A percentile compares a stretch with the other conserved stretches of the same genome.
These are phyloP conservation scores for Rheum nobile DNA, from an alignment of 148 eudicot genomes.

Conservation along the genomic window DNA sequence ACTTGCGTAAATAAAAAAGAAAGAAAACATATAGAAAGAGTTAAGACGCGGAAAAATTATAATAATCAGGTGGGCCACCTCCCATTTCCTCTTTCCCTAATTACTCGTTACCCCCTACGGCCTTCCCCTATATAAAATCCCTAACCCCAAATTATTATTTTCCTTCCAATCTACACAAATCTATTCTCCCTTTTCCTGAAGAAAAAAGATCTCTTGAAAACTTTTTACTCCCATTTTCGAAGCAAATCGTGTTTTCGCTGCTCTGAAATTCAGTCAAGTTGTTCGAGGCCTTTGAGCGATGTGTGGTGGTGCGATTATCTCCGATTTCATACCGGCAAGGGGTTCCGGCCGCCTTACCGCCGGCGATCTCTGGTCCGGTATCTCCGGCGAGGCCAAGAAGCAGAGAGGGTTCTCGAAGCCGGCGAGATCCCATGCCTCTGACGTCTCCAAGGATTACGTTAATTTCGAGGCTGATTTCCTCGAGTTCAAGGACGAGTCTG, in stretches of 20 bases:
- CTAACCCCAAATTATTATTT: neutral
- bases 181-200: neutral
- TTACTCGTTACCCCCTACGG: neutral
- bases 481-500: constrained; percentile 40
- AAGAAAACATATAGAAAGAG: neutral
- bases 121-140: neutral
- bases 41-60: neutral
- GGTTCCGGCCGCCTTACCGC: constrained; percentile 36
- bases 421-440: constrained; percentile 31
- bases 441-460: constrained; percentile 22
- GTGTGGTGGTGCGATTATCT: constrained; percentile 92
- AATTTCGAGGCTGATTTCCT: constrained; percentile 83
- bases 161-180: neutral
- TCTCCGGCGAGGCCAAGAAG: constrained; percentile 2
- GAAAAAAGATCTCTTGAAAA: neutral
- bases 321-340: constrained; percentile 33
- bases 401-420: constrained; percentile 41
- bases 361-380: constrained; percentile 42
- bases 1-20: neutral
- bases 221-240: neutral
- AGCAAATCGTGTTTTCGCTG: neutral
- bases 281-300: constrained; percentile 16
- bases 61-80: neutral
- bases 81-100: neutral
- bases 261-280: neutral